These are phyloP conservation scores for Mortierella polycephala DNA, from an alignment of 371 early-diverging fungal species.

Conservation along the genomic window DNA sequence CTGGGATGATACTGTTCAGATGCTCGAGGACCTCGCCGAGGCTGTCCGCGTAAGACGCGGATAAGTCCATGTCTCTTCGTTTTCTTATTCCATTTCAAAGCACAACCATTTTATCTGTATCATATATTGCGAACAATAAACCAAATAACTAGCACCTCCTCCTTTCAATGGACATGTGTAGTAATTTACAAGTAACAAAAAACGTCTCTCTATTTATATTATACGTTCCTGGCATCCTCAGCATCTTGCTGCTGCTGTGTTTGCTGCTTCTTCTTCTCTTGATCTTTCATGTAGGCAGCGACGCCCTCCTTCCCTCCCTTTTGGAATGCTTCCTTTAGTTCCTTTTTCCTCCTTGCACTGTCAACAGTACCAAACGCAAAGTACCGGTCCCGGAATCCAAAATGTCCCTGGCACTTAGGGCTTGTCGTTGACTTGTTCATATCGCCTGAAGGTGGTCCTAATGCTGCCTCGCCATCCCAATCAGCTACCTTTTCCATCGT, in stretches of 20 bases:
- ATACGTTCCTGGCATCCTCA: background rate
- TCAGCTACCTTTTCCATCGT: conserved; percentile 89
- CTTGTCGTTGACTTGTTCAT: conserved; percentile 51
- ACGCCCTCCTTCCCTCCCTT: conserved; percentile 38
- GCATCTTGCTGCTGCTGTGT: conserved; percentile 7
- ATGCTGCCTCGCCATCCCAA: conserved; percentile 34
- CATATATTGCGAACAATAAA: background rate
- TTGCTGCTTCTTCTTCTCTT: conserved; percentile 32
- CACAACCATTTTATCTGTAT: background rate
- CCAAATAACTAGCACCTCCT: background rate
- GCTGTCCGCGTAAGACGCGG: conserved; percentile 76
- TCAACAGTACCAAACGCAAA: conserved; percentile 43
- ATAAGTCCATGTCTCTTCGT: background rate
- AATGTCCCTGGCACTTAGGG: conserved; percentile 42
- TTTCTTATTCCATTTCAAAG: background rate
- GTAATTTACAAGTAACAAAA: background rate
- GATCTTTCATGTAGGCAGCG: conserved; percentile 34
- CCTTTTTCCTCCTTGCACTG: conserved; percentile 50
- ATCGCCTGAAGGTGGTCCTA: conserved; percentile 42
- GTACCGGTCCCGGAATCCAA: conserved; percentile 51
- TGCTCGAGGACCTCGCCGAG: conserved; percentile 69
- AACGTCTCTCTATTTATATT: background rate
- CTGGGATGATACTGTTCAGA: conserved; percentile 79
- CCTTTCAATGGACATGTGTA: background rate
- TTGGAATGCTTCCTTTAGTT: conserved; percentile 43